These are phyloP conservation scores for Pseudogymnoascus sp. DNA, from an alignment of 2,329 filamentous ascomycete genomes.

Conservation along the genomic window DNA sequence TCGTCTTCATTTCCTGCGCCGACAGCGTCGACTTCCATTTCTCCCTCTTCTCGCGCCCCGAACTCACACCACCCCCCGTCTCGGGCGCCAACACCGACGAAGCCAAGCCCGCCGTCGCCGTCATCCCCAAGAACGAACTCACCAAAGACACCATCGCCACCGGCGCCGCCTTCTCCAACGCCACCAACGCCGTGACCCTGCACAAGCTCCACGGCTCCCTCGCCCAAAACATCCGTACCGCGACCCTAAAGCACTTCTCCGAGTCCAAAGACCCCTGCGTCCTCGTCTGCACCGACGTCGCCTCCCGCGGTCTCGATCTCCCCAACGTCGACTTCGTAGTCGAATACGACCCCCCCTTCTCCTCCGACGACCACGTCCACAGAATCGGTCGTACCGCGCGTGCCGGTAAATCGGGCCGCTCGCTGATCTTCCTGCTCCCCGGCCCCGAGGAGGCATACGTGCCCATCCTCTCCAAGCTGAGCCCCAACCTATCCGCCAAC, in stretches of 20 bases:
- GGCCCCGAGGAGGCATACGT: constrained; percentile 91
- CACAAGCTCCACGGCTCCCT: constrained; percentile 90
- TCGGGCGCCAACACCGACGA: constrained; percentile 20
- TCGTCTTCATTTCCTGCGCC: constrained; percentile 93
- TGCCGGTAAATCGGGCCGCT: constrained; percentile 79
- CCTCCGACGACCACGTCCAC: constrained; percentile 86
- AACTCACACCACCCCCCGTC: constrained; percentile 14
- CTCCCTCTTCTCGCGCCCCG: constrained; percentile 55
- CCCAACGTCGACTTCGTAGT: constrained; percentile 91
- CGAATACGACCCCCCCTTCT: constrained; percentile 94
- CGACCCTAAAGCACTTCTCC: constrained; percentile 75
- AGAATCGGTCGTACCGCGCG: constrained; percentile 90
- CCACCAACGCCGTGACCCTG: constrained; percentile 68
- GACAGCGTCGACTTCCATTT: constrained; percentile 97
- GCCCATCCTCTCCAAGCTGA: constrained; percentile 43
- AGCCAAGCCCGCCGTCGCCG: constrained; percentile 23
- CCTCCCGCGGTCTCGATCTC: constrained; percentile 89
- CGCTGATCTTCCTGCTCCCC: constrained; percentile 81
- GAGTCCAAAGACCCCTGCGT: constrained; percentile 67
- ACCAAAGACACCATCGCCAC: constrained; percentile 56
- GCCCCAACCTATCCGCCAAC: constrained; percentile 41
- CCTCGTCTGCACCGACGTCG: constrained; percentile 89
- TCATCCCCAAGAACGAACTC: constrained; percentile 25
- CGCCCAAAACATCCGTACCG: constrained; percentile 76
- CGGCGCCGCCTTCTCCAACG: constrained; percentile 64